A percentile compares a stretch with the other conserved stretches of the same genome.
Conservation (phyloP, 2,329 filamentous ascomycete species). For the Fusarium xylarioides region DNA sequence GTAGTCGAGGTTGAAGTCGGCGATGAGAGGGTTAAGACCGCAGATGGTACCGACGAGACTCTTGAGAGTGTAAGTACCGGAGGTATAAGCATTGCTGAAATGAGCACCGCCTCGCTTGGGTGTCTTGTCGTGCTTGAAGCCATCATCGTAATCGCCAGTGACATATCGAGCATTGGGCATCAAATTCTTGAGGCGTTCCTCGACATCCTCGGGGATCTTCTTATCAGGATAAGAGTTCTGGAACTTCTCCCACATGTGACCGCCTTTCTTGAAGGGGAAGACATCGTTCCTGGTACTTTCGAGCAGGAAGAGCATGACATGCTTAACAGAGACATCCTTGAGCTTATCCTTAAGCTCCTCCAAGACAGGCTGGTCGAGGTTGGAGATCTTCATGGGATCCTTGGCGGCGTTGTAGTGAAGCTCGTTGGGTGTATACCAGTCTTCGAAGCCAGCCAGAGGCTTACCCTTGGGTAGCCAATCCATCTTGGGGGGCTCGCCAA, state of each 20-base stretch:
- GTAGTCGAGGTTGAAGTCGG: constrained; percentile 54
- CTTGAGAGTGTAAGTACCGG: constrained; percentile 56
- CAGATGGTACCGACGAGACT: constrained; percentile 54
- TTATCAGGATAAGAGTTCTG: constrained; percentile 44
- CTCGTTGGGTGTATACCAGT: constrained; percentile 39
- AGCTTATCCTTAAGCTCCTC: constrained; percentile 40
- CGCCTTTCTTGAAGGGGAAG: constrained; percentile 55
- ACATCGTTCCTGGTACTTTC: constrained; percentile 57
- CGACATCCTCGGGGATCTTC: constrained; percentile 46
- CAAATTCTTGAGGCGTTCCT: constrained; percentile 39
- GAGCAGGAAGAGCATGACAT: constrained; percentile 54
- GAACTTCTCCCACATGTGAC: constrained; percentile 49
- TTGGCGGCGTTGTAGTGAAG: constrained; percentile 49
- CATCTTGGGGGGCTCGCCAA: constrained; percentile 34
- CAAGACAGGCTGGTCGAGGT: constrained; percentile 47
- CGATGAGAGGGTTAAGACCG: constrained; percentile 52
- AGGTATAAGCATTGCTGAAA: constrained; percentile 52
- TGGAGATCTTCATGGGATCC: constrained; percentile 54
- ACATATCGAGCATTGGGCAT: constrained; percentile 47
- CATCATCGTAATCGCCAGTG: constrained; percentile 50
- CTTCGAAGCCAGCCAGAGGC: constrained; percentile 41
- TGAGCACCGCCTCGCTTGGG: constrained; percentile 51
- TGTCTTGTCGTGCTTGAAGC: constrained; percentile 40
- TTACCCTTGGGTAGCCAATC: constrained; percentile 38
- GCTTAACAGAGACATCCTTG: constrained; percentile 50